Evolutionary conservation across 768 basidiomycete genomes (phyloP).

Genomic region (Mycena latifolia): DNA sequence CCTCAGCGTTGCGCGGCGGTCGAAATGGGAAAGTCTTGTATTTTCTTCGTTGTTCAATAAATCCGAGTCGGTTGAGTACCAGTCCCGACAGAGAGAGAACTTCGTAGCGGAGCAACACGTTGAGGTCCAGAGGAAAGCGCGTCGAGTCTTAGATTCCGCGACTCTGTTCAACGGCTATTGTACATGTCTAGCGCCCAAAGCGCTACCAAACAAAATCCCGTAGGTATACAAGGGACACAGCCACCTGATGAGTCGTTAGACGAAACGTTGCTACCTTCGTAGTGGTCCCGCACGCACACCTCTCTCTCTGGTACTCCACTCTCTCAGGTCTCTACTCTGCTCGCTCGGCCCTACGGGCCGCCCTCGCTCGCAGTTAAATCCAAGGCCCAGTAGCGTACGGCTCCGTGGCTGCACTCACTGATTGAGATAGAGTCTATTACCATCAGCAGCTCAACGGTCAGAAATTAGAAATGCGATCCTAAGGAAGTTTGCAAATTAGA

Average conservation of each 20-base stretch:
- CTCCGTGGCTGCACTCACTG: too few species aligned
- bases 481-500: too few species aligned
- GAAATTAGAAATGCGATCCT: too few species aligned
- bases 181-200: background rate
- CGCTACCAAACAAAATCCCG: background rate
- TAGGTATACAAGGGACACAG: constrained; percentile 1
- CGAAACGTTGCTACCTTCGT: constrained; percentile 1
- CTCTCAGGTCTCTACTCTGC: too few species aligned
- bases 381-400: too few species aligned
- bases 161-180: background rate
- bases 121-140: background rate
- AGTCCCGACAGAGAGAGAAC: background rate
- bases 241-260: constrained; percentile 1
- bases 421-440: too few species aligned
- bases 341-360: too few species aligned
- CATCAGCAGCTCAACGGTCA: too few species aligned
- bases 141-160: background rate
- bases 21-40: background rate
- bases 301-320: too few species aligned
- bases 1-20: background rate
- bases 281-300: background rate
- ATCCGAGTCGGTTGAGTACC: background rate
- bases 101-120: background rate
- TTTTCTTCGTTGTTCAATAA: background rate
- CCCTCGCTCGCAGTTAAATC: too few species aligned